Base-by-base conservation (phyloP, 2,329 filamentous ascomycete species). In the Pezicula rhizophila region DNA sequence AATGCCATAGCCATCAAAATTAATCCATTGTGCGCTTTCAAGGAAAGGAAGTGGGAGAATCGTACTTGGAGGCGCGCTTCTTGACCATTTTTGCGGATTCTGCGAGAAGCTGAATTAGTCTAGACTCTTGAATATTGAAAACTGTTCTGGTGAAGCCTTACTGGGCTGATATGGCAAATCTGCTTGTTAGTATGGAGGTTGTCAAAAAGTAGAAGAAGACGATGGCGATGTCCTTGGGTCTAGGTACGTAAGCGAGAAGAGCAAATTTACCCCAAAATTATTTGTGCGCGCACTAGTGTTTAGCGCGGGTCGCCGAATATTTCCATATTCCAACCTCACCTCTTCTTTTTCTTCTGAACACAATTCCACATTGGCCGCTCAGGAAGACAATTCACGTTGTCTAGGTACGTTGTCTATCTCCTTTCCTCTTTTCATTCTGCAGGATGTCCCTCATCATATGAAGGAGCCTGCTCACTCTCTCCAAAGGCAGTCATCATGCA, bases 61-160 rank as follows among this genome's bases (percentile, higher is more conserved):
- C 75, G 65, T 74, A 80, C 77, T 84, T 84, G 73, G 72, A 78
- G 73, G 81, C 80, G 78, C 80, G 80, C 78, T 84, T 84, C 79
- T 84, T 84, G 69, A 82, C 79, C 80, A 84, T 84, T 63, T 73
- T 84, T 72, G 66, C 78, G 74, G 75, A 79, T 68, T 76, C 73
- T 77, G 66, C 61, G 42, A 37, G 35, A 26, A n/a, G 38, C 34
- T n/a, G 5, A 42, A 18, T 18, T 46, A 43, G 38, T 28, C 39
- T 14, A 15, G 18, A 45, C 28, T 34, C 33, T 15, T 25, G 31
- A 26, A 42, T 17, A 23, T 44, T 46, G 4, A 2, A 31, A 31
- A 12, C 4, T 10, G 7, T 10, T 11, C 28, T 31, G 8, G 28
- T 31, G 8, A 11, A 11, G 28, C 2, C 28, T 31, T 31, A 31